Evolutionary conservation across 257 asterid species (phyloP), one percentile per base, ranked within the genome.

Genomic region (Capsicum baccatum): DNA sequence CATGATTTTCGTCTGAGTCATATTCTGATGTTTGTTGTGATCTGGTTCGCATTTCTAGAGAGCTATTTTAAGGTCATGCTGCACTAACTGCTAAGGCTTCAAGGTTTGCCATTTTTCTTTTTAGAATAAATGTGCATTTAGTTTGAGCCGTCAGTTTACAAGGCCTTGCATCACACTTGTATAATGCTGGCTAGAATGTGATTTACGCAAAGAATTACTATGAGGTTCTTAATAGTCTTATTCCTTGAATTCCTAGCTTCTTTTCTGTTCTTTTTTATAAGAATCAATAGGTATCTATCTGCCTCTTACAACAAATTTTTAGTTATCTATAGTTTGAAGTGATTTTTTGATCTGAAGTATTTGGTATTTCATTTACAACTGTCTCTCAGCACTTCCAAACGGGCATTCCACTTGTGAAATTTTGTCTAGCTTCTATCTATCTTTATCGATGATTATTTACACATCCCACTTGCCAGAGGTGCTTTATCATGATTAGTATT

Each of bases 281-380:
- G 33, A 26, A 26, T 26, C 33, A 26, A 26, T 26, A 26, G 33
- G 33, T 26, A 26, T 26, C 33, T 26, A 26, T 26, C 33, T 26
- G 33, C 33, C 1, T 26, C 33, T 26, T 26, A 26, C 33, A 26
- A 26, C 33, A 26, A 26, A 26, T 26, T 26, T 26, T 26, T 1
- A 39, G 44, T 39, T 39, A 2, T 39, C 1, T 39, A 39, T 39
- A 39, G 44, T 67, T 68, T 66, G 44, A 73, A 80, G n/a, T 69
- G 64, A 7, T 56, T 48, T 42, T 50, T 82, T 44, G 26, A 73
- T 26, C 81, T 56, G 10, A 44, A 73, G 37, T 81, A 73, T 83
- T 80, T 58, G 86, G 79, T 59, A 47, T 59, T 42, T 33, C 59
- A 62, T 78, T 44, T 21, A 21, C 78, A 47, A 16, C 48, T 8